phyloP scores from a whole-genome alignment of 2,329 filamentous ascomycete genomes.

The Pyrenophora tritici-repentis region DNA sequence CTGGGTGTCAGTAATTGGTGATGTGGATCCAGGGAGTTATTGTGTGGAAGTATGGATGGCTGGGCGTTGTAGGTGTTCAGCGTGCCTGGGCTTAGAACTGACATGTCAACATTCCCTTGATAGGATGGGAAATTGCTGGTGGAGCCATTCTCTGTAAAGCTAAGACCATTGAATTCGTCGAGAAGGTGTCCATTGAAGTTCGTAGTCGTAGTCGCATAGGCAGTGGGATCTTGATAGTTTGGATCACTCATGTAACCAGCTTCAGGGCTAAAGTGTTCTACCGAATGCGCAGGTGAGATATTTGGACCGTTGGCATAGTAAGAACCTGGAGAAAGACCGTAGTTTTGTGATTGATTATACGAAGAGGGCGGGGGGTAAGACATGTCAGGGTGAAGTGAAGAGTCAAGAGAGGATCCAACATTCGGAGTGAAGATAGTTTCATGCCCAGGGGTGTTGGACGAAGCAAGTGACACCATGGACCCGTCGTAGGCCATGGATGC shows the following conservation, averaged over 20 bases:
- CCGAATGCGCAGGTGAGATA: constrained; percentile 46
- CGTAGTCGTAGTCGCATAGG: constrained; percentile 42
- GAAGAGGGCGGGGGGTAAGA: constrained; percentile 37
- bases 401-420: constrained; percentile 43
- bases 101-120: constrained; percentile 33
- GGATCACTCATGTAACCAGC: constrained; percentile 42
- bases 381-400: constrained; percentile 41
- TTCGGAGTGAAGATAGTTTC: constrained; percentile 41
- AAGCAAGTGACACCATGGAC: constrained; percentile 30
- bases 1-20: constrained; percentile 45
- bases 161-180: constrained; percentile 36
- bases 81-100: constrained; percentile 32
- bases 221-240: constrained; percentile 38
- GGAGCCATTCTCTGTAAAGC: constrained; percentile 33
- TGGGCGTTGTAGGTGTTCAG: constrained; percentile 42
- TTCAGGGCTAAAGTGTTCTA: constrained; percentile 47
- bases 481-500: constrained; percentile 40
- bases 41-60: constrained; percentile 25
- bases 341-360: constrained; percentile 34
- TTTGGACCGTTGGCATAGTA: constrained; percentile 39
- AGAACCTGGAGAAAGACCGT: constrained; percentile 36
- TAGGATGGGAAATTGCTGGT: constrained; percentile 30
- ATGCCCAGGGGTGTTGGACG: constrained; percentile 30
- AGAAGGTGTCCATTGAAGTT: constrained; percentile 39
- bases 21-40: constrained; percentile 30